Evolutionary conservation across 2,329 filamentous ascomycete species (phyloP).

Genomic region (Pseudogymnoascus sp.): DNA sequence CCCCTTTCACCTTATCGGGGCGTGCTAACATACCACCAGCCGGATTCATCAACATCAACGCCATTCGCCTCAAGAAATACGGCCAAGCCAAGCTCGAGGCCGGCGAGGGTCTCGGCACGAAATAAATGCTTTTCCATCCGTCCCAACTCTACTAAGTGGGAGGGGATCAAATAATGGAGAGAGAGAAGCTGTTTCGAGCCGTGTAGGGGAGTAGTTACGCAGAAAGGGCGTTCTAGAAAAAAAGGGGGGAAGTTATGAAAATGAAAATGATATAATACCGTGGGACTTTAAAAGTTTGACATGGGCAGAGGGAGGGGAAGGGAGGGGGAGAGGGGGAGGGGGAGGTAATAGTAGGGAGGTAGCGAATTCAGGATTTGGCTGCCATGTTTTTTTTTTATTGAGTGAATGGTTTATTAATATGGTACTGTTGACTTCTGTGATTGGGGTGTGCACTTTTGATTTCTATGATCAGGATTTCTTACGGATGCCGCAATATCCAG

Average conservation of each 20-base stretch:
- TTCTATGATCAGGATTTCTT: no score
- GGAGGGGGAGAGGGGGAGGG: not conserved
- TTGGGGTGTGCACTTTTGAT: no score
- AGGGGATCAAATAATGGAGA: not conserved
- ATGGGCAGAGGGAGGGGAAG: not conserved
- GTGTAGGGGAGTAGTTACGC: not conserved
- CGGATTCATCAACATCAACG: slow-evolving; percentile 63
- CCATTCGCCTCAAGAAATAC: slow-evolving; percentile 57
- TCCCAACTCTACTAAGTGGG: not conserved
- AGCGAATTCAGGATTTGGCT: slow-evolving; percentile 1
- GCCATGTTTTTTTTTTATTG: not conserved
- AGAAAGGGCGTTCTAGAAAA: not conserved
- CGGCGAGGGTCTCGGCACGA: slow-evolving; percentile 23
- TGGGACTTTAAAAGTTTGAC: not conserved
- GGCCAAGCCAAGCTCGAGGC: slow-evolving; percentile 37
- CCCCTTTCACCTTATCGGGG: slow-evolving; percentile 24
- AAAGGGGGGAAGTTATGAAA: no score
- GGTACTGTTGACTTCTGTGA: not conserved
- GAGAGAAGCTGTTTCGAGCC: not conserved
- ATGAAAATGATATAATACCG: slow-evolving; percentile 10
- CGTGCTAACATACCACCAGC: slow-evolving; percentile 24
- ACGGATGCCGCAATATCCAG: no score
- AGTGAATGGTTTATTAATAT: not conserved
- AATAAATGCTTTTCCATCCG: not conserved
- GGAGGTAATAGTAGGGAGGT: not conserved